Percentiles rank a stretch among this genome's conserved stretches.
These are phyloP conservation scores for Limonium bicolor DNA, from an alignment of 148 eudicot genomes.

Conservation along the genomic window DNA sequence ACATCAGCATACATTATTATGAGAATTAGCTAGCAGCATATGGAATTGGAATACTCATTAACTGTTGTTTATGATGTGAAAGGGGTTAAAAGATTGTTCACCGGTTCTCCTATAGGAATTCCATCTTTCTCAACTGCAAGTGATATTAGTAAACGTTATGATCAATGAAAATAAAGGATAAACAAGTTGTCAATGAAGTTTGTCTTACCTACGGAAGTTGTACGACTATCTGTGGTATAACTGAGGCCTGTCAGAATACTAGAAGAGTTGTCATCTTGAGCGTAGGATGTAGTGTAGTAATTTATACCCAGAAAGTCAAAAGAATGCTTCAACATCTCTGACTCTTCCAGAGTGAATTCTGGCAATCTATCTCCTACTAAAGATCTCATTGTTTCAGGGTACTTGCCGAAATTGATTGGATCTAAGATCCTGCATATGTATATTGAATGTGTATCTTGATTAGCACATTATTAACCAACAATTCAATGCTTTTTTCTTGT, in stretches of 20 bases:
- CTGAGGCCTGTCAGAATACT: not conserved
- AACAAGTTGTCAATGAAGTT: not conserved
- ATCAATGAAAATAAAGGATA: not conserved
- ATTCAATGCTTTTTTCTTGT: too few relatives aligned
- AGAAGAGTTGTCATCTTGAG: not conserved
- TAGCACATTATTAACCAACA: too few relatives aligned
- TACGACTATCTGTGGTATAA: not conserved
- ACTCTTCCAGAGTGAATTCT: slow-evolving; percentile 3
- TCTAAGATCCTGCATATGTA: slow-evolving; percentile 11
- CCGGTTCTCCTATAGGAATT: not conserved
- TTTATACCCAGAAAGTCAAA: slow-evolving; percentile 9
- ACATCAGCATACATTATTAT: too few relatives aligned
- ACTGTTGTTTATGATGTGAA: too few relatives aligned
- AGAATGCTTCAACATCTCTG: slow-evolving; percentile 1
- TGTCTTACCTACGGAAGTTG: not conserved
- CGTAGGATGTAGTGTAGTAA: slow-evolving; percentile 7
- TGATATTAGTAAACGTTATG: not conserved
- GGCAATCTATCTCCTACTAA: slow-evolving; percentile 12
- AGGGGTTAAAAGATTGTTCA: not conserved
- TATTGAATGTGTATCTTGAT: too few relatives aligned
- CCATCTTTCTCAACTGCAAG: not conserved
- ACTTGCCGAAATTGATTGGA: slow-evolving; percentile 7
- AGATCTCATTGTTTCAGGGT: slow-evolving; percentile 9
- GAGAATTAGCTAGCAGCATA: too few relatives aligned
- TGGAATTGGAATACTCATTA: too few relatives aligned